These are phyloP conservation scores for Penicillium paneum DNA, from an alignment of 2,329 filamentous ascomycete genomes.

Conservation along the genomic window DNA sequence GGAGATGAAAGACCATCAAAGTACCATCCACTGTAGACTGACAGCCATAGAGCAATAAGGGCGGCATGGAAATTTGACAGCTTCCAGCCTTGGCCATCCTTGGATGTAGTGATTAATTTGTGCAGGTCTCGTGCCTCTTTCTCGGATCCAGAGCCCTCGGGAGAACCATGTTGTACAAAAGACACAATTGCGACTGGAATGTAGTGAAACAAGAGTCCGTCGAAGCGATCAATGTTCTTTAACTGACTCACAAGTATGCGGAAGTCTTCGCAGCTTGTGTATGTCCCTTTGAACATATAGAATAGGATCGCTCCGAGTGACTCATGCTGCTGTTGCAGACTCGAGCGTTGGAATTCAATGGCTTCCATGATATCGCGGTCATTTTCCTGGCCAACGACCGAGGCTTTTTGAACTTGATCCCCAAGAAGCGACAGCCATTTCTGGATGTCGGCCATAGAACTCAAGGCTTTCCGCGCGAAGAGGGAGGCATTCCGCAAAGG, in stretches of 20 bases:
- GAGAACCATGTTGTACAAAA: constrained; percentile 74
- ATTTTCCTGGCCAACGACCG: constrained; percentile 66
- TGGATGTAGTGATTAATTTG: constrained; percentile 61
- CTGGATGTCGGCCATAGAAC: constrained; percentile 72
- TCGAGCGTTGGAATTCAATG: constrained; percentile 74
- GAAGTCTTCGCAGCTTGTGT: constrained; percentile 70
- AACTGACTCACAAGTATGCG: constrained; percentile 65
- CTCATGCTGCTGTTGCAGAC: constrained; percentile 86
- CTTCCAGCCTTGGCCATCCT: constrained; percentile 68
- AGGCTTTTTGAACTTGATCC: constrained; percentile 72
- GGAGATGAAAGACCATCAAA: constrained; percentile 65
- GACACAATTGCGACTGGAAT: constrained; percentile 75
- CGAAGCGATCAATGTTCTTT: constrained; percentile 71
- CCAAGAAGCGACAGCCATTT: constrained; percentile 70
- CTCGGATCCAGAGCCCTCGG: constrained; percentile 66
- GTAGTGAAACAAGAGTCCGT: constrained; percentile 72
- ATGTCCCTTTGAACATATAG: constrained; percentile 72
- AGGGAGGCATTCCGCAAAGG: constrained; percentile 52
- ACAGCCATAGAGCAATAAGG: constrained; percentile 79
- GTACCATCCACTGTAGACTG: constrained; percentile 89
- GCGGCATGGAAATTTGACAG: constrained; percentile 75
- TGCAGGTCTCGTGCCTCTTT: constrained; percentile 69
- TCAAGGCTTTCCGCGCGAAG: constrained; percentile 71
- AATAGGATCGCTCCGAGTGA: constrained; percentile 76
- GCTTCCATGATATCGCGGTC: constrained; percentile 68